These are phyloP conservation scores for Kwoniella bestiolae DNA, from an alignment of 768 basidiomycete species.

Conservation along the genomic window DNA sequence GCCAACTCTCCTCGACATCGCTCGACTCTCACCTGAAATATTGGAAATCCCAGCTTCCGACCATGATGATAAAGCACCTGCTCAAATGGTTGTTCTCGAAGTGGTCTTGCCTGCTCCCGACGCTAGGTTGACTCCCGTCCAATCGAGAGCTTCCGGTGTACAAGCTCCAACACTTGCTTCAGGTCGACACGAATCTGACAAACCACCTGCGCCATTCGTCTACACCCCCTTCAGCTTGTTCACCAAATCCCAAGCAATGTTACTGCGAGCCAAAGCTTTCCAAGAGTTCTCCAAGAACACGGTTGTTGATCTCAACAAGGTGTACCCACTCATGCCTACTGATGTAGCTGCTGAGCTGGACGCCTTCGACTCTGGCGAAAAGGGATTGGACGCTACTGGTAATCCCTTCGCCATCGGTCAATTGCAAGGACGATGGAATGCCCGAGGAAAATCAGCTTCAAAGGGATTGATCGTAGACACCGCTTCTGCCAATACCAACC, in stretches of 20 bases:
- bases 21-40: conserved; percentile 54
- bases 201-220: conserved; percentile 54
- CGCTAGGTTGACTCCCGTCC: conserved; percentile 38
- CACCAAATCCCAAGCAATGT: conserved; percentile 50
- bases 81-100: conserved; percentile 56
- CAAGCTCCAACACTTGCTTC: conserved; percentile 35
- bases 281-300: conserved; percentile 37
- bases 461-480: conserved; percentile 25
- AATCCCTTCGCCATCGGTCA: conserved; percentile 16
- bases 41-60: conserved; percentile 53
- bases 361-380: conserved; percentile 35
- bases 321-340: conserved; percentile 37
- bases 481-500: background rate
- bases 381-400: conserved; percentile 20
- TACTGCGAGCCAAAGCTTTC: conserved; percentile 43
- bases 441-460: conserved; percentile 7
- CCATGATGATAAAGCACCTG: conserved; percentile 51
- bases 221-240: conserved; percentile 57
- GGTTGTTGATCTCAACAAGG: conserved; percentile 33
- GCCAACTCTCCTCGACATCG: conserved; percentile 50
- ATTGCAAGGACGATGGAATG: conserved; percentile 17
- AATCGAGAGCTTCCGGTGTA: conserved; percentile 45
- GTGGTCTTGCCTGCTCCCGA: conserved; percentile 51
- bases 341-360: conserved; percentile 49
- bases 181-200: conserved; percentile 40